These are phyloP conservation scores for Dryadomyces quercus-mongolicae DNA, from an alignment of 2,329 filamentous ascomycete genomes.

Conservation along the genomic window DNA sequence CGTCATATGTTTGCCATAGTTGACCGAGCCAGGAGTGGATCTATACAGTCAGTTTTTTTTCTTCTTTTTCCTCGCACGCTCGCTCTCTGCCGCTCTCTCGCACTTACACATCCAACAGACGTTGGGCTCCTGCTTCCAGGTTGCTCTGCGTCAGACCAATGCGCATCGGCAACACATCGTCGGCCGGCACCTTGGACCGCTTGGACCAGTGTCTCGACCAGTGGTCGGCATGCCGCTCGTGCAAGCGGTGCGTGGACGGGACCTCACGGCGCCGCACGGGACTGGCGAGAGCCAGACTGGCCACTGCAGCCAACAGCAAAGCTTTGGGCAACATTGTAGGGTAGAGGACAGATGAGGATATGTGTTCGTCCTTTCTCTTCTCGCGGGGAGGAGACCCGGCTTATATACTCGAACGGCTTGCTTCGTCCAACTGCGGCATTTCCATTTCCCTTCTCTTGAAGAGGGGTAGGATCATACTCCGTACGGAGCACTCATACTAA, in stretches of 20 bases:
- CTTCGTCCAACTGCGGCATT: neutral
- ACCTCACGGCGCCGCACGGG: slow-evolving; percentile 1
- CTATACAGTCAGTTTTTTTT: neutral
- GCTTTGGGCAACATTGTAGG: slow-evolving; percentile 1
- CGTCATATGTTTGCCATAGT: slow-evolving; percentile 25
- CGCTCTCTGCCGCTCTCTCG: neutral
- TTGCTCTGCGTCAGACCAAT: slow-evolving; percentile 15
- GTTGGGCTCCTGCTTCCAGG: slow-evolving; percentile 16
- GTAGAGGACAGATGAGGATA: neutral
- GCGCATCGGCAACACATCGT: slow-evolving; percentile 9
- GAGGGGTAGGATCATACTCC: too few species aligned
- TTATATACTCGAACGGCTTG: too few species aligned
- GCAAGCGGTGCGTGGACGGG: slow-evolving; percentile 7
- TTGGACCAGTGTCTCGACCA: slow-evolving; percentile 16
- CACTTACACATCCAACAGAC: slow-evolving; percentile 18
- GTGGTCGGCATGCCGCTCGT: slow-evolving; percentile 17
- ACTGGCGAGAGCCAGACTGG: slow-evolving; percentile 2
- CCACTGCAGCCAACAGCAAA: neutral
- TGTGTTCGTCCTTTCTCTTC: neutral
- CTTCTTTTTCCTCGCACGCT: neutral
- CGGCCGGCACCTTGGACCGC: slow-evolving; percentile 13
- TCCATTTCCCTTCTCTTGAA: too few species aligned
- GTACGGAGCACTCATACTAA: neutral
- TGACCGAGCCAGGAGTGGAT: slow-evolving; percentile 13
- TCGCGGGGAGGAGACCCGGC: too few species aligned